Percentiles rank a stretch among this genome's conserved stretches.
Conservation (phyloP, 148 eudicot genomes). For the Bassia scoparia region DNA sequence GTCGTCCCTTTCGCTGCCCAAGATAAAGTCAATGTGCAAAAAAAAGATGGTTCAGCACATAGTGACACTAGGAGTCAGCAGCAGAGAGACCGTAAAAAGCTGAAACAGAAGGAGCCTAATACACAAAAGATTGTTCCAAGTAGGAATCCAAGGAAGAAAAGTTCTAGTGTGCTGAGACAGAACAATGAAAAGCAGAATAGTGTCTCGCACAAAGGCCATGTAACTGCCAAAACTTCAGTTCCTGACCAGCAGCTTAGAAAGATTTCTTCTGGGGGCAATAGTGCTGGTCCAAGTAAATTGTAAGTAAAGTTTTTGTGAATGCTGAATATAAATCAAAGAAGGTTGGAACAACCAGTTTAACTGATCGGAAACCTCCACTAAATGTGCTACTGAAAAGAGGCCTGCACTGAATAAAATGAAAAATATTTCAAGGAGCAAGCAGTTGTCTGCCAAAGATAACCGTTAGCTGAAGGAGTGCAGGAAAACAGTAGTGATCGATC, state of each 20-base stretch:
- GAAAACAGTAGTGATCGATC: conserved; percentile 39
- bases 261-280: conserved; percentile 29
- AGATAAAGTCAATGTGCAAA: conserved; percentile 44
- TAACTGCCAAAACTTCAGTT: conserved; percentile 35
- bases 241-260: conserved; percentile 49
- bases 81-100: conserved; percentile 48
- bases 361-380: conserved; percentile 37
- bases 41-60: conserved; percentile 40
- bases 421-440: conserved; percentile 44
- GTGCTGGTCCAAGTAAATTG: conserved; percentile 46
- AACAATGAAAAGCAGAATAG: conserved; percentile 79
- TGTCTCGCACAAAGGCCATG: conserved; percentile 39
- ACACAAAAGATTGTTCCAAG: conserved; percentile 40
- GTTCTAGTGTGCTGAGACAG: conserved; percentile 51
- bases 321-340: conserved; percentile 43
- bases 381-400: conserved; percentile 41
- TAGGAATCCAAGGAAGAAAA: conserved; percentile 41
- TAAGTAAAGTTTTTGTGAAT: conserved; percentile 49
- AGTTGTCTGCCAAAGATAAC: conserved; percentile 25
- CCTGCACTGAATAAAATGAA: conserved; percentile 42
- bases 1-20: conserved; percentile 38
- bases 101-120: conserved; percentile 36
- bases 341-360: conserved; percentile 30
- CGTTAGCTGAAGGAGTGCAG: conserved; percentile 32
- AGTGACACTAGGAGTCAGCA: conserved; percentile 36